Evolutionary conservation across 108 stramenopile species (phyloP).

Genomic region (Conticribra guillardii): DNA sequence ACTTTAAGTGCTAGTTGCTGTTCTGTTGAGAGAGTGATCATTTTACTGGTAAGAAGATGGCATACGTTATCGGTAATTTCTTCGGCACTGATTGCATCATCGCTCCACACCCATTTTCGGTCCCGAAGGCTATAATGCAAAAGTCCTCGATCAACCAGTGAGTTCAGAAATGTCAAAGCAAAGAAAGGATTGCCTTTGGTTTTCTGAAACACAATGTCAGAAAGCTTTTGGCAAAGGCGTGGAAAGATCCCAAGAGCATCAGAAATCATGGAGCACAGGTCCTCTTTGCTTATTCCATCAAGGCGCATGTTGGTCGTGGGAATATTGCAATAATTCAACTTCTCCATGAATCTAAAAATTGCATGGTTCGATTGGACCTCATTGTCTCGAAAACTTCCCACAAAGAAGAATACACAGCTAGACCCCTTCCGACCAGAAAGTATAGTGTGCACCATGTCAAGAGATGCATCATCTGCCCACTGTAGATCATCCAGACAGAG

Average conservation of each 20-base stretch:
- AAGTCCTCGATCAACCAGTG: slow-evolving; percentile 20
- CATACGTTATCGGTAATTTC: slow-evolving; percentile 51
- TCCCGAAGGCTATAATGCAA: slow-evolving; percentile 18
- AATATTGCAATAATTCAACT: slow-evolving; percentile 7
- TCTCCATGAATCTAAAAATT: slow-evolving; percentile 17
- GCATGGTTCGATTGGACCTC: slow-evolving; percentile 18
- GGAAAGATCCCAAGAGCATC: slow-evolving; percentile 39
- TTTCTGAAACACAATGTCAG: slow-evolving; percentile 27
- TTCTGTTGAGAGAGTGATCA: slow-evolving; percentile 22
- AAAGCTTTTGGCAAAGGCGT: slow-evolving; percentile 26
- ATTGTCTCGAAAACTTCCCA: slow-evolving; percentile 40
- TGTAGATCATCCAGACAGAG: slow-evolving; percentile 54
- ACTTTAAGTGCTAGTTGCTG: slow-evolving; percentile 32
- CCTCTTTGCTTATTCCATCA: slow-evolving; percentile 19
- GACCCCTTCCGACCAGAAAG: slow-evolving; percentile 27
- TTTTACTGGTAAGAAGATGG: slow-evolving; percentile 40
- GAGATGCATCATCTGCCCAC: slow-evolving; percentile 39
- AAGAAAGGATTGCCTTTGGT: slow-evolving; percentile 48
- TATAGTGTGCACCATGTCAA: slow-evolving; percentile 22
- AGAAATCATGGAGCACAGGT: slow-evolving; percentile 41
- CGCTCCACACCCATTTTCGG: slow-evolving; percentile 36
- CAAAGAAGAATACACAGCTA: slow-evolving; percentile 41
- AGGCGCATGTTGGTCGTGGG: slow-evolving; percentile 21
- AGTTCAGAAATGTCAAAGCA: slow-evolving; percentile 21
- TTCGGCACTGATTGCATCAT: slow-evolving; percentile 12